Evolutionary conservation across 148 eudicot genomes (phyloP).

Genomic region (Cornus florida): DNA sequence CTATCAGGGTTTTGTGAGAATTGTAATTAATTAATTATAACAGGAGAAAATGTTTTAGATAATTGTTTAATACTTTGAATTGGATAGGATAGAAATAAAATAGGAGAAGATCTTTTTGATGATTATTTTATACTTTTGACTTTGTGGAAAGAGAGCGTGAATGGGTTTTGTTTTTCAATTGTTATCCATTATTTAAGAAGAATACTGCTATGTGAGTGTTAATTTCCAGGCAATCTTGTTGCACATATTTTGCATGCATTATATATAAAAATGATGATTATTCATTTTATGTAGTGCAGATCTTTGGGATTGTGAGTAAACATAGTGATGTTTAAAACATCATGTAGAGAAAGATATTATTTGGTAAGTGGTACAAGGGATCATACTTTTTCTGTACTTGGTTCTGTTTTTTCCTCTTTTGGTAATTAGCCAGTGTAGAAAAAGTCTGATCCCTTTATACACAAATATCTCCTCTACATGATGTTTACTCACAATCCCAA

Average conservation of each 20-base stretch:
- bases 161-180: background rate
- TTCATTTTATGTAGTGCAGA: background rate
- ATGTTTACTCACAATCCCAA: background rate
- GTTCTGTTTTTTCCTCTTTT: background rate
- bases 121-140: too few relatives aligned
- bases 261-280: background rate
- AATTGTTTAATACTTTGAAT: too few relatives aligned
- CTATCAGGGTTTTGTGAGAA: background rate
- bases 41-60: too few relatives aligned
- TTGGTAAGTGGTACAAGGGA: background rate
- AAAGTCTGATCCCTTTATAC: background rate
- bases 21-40: background rate
- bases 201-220: background rate
- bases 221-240: background rate
- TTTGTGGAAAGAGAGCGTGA: too few relatives aligned
- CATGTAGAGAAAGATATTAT: background rate
- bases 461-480: background rate
- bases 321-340: too few relatives aligned
- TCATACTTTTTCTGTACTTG: background rate
- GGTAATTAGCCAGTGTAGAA: background rate
- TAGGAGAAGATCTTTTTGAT: too few relatives aligned
- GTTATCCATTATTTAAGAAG: background rate
- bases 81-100: too few relatives aligned
- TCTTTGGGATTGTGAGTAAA: background rate
- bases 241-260: background rate